These are phyloP conservation scores for Luffa acutangula DNA, from an alignment of 306 rosid species.

Conservation along the genomic window DNA sequence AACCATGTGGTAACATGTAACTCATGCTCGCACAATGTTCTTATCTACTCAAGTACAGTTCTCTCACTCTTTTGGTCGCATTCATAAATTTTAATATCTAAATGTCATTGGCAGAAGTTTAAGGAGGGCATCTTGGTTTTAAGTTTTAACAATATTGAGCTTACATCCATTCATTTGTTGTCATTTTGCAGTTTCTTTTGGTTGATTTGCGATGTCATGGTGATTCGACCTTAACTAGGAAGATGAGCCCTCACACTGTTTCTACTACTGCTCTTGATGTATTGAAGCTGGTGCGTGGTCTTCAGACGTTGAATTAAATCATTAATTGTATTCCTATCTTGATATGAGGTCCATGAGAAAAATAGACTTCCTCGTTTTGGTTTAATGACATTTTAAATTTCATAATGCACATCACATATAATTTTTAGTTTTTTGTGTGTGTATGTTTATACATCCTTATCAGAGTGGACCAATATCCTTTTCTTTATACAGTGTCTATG, in stretches of 20 bases:
- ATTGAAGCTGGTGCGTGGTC: conserved; percentile 55
- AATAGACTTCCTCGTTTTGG: background rate
- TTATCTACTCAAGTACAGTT: background rate
- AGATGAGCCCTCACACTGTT: conserved; percentile 67
- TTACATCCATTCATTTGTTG: background rate
- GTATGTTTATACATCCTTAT: too few species aligned
- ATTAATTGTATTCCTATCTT: background rate
- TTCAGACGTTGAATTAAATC: conserved; percentile 1
- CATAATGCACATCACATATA: background rate
- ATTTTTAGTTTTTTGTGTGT: background rate
- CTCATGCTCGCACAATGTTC: background rate
- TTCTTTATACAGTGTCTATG: background rate
- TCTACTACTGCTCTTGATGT: conserved; percentile 84
- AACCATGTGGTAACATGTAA: background rate
- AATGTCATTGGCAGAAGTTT: background rate
- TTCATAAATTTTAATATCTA: background rate
- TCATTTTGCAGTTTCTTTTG: conserved; percentile 56
- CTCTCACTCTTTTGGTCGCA: background rate
- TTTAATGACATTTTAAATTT: background rate
- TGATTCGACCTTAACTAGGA: conserved; percentile 60
- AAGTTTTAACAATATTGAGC: background rate
- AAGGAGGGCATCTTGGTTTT: background rate
- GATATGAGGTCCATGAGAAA: background rate
- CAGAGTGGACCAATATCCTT: too few species aligned
- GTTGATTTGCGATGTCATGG: conserved; percentile 93